Base-by-base conservation (phyloP, 2,329 filamentous ascomycete genomes). In the Pyrenochaeta sp. region DNA sequence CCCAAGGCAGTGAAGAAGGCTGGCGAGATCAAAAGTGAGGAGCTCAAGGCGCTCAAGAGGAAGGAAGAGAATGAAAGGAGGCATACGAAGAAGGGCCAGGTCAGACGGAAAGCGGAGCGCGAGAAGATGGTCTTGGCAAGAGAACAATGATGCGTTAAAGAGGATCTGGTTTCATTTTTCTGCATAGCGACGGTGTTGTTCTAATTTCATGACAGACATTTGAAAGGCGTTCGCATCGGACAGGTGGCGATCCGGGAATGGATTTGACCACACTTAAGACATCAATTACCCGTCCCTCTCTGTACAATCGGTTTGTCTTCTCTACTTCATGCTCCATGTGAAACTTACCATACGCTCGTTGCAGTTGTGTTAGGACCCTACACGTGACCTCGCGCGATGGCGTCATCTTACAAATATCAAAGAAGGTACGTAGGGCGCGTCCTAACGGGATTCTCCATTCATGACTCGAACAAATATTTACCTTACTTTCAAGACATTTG, bases 1-100 rank as follows among this genome's bases (percentile, higher is more conserved):
- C 95, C 95, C 22, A 92, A 93, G 83, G 88, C 93, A 56, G 88
- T 98, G 66, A 97, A 97, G 89, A 98, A 97, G 86, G 94, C 94
- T 3, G 88, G 86, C 48, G 91, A 97, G 83, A 98, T 98, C 80
- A 99, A 99, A 87, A 82, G 82, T 56, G 92, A 96, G 74, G 95
- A 98, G 78, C 78, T 97, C 70, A 88, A 88, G 78, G 87, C 91
- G 34, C 91, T 97, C 77, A 97, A 96, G 87, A 85, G 92, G 69
- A 89, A 89, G 68, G 91, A 97, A 72, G 95, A 99, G 83, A 99
- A 99, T 75, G 91, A 96, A 79, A 86, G 95, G 66, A 92, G 91
- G 78, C 94, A 99, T 78, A 90, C 88, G 57, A 92, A 90, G 83
- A 94, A 95, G 83, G 90, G 92, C 69, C 87, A 90, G 68, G 83